Conservation (phyloP, 2,329 filamentous ascomycete species). For the Tolypocladium cylindrosporum region DNA sequence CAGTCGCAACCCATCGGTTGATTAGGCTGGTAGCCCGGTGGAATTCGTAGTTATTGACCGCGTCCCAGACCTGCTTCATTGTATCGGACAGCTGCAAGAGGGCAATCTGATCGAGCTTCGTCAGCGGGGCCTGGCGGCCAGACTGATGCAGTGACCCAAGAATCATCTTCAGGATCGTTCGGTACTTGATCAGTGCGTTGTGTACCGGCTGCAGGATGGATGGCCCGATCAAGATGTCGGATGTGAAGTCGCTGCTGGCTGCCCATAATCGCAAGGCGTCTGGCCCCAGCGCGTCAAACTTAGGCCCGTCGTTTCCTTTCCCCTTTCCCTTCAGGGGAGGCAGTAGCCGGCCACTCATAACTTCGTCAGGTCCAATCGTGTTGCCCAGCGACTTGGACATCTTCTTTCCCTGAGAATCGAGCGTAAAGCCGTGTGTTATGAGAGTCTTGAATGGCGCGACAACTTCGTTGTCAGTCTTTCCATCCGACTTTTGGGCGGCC, state of each 20-base stretch:
- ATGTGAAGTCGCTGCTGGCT: constrained; percentile 83
- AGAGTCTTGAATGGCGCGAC: constrained; percentile 70
- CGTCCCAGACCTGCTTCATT: constrained; percentile 51
- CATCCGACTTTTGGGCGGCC: constrained; percentile 43
- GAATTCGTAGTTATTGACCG: constrained; percentile 69
- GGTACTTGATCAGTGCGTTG: constrained; percentile 71
- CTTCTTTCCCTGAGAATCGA: constrained; percentile 85
- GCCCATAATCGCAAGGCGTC: constrained; percentile 88
- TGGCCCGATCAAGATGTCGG: constrained; percentile 74
- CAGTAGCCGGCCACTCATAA: constrained; percentile 75
- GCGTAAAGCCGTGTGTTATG: constrained; percentile 92
- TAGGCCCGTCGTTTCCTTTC: constrained; percentile 26
- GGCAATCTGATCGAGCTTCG: constrained; percentile 62
- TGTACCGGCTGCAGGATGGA: constrained; percentile 70
- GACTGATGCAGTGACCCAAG: constrained; percentile 61
- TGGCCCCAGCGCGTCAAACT: constrained; percentile 65
- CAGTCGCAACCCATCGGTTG: constrained; percentile 71
- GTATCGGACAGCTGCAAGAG: constrained; percentile 62
- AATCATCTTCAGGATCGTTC: constrained; percentile 83
- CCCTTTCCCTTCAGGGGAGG: constrained; percentile 56
- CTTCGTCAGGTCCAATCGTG: constrained; percentile 66
- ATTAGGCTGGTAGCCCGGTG: constrained; percentile 64
- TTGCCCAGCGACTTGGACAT: constrained; percentile 99
- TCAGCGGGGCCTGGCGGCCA: constrained; percentile 38
- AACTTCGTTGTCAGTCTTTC: constrained; percentile 14